Base-by-base conservation (phyloP, 2,329 filamentous ascomycete species). In the Sordariomycetes sp. region DNA sequence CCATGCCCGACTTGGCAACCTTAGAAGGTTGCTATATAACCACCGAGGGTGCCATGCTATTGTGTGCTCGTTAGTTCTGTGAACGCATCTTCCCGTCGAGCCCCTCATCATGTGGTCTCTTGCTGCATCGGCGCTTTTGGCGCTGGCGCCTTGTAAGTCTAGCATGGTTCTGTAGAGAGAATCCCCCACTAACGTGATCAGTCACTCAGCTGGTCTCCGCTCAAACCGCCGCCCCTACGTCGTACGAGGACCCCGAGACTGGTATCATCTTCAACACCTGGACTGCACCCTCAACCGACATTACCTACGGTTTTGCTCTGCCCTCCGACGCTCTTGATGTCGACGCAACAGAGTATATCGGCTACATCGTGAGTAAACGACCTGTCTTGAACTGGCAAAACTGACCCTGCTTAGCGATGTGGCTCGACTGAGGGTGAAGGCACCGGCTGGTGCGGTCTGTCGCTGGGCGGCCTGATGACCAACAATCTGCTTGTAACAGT, bases 381-480 rank as follows among this genome's bases (percentile, higher is more conserved):
- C 28, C n/a, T 19, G 15, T 12, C 3, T 10, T 21, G 4, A 14
- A 8, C 18, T 12, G 21, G 23, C 7, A 6, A 14, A n/a, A 23
- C 42, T 45, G n/a, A 39, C 28, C 12, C 40, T 38, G 31, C 33
- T 15, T 14, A 70, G 68, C 47, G 63, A 58, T 64, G 66, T 48
- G 45, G 60, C 36, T 63, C 63, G 9, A 59, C 59, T 25, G 57
- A 59, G 30, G 56, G 59, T 4, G 61, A 62, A 14, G 51, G 57
- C 3, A 65, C 63, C 17, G 75, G 74, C 12, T 79, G 70, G 70
- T 70, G 72, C 45, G 73, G 73, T 42, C 46, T 80, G 15, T 67
- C 69, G 1, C 61, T 79, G 34, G 68, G 65, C 8, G 66, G 68
- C 5, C 57, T 61, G 32, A 81, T 81, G 76, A 69, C 65, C 7